phyloP scores from a whole-genome alignment of 2,329 filamentous ascomycete genomes.

The Neofusicoccum sp. region DNA sequence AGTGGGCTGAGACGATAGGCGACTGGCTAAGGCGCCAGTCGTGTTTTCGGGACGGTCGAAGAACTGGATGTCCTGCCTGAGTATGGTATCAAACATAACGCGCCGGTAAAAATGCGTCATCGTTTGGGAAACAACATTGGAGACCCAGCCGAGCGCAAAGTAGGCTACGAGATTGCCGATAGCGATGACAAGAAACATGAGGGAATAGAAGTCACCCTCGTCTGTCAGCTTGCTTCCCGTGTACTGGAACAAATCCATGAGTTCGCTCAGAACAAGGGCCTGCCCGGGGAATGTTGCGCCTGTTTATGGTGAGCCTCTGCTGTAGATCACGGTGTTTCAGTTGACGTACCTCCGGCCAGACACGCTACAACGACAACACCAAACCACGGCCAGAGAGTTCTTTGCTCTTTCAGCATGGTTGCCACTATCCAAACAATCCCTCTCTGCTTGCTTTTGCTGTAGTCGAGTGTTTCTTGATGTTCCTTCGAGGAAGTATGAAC shows the following conservation, averaged over 20 bases:
- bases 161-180: constrained; percentile 50
- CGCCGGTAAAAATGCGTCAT: constrained; percentile 54
- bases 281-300: constrained; percentile 52
- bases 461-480: neutral
- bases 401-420: neutral
- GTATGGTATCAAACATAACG: constrained; percentile 76
- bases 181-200: constrained; percentile 61
- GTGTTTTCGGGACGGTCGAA: constrained; percentile 88
- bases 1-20: constrained; percentile 84
- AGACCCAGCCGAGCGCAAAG: constrained; percentile 48
- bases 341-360: constrained; percentile 54
- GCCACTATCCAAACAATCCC: neutral
- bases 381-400: constrained; percentile 25
- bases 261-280: constrained; percentile 53
- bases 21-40: constrained; percentile 79
- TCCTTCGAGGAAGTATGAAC: neutral
- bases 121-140: constrained; percentile 49
- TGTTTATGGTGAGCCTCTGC: no score
- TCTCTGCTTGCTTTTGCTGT: constrained; percentile 4
- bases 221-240: constrained; percentile 40
- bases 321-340: no score
- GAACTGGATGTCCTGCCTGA: constrained; percentile 86
- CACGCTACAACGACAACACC: constrained; percentile 29
- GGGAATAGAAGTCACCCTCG: constrained; percentile 33
- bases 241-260: constrained; percentile 51